Base-by-base conservation (phyloP, 73 alveolate species). In the Symbiodinium natans region DNA sequence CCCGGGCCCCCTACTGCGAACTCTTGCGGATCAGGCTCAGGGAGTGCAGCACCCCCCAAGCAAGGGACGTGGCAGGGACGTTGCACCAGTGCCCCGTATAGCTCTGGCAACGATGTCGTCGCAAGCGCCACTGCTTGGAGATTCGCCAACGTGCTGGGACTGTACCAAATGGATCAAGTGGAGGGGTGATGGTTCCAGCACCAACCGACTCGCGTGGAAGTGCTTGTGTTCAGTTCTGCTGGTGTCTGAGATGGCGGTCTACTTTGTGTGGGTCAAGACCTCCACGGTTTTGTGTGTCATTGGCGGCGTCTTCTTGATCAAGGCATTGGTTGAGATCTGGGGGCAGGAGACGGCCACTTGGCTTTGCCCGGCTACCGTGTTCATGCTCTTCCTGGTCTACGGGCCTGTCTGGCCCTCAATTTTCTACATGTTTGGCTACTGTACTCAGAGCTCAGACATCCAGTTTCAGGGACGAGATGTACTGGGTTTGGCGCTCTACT, bases 201-300 rank as follows among this genome's bases (percentile, higher is more conserved):
- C 83, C 31, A 71, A 71, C 39, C 83, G 83, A 34, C 39, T 71
- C 41, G 39, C 39, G 36, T 71, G 83, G 83, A 71, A 71, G 36
- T 25, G 83, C 83, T 71, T 71, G 39, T 71, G 83, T 71, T 25
- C 83, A 71, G 83, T 71, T 71, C 83, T 71, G 41, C 39, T 71
- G 83, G 41, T 27, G 25, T 17, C 13, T 17, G 83, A 71, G 39
- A 71, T 71, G 83, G 83, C 41, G 41, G 83, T n/a, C 39, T 71
- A 71, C 83, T 25, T 71, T n/a, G 31, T 17, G 83, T 25, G 31
- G 31, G 83, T 71, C 83, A 25, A 25, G 83, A n/a, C 31, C 83
- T 25, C 41, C 40, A 11, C 25, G 9, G 83, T n/a, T n/a, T 71
- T 71, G 83, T 71, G 83, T 71, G 74, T 75, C 86, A 33, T n/a